phyloP scores from a whole-genome alignment of 192 early-diverging fungal species.

The Mortierella alpina region DNA sequence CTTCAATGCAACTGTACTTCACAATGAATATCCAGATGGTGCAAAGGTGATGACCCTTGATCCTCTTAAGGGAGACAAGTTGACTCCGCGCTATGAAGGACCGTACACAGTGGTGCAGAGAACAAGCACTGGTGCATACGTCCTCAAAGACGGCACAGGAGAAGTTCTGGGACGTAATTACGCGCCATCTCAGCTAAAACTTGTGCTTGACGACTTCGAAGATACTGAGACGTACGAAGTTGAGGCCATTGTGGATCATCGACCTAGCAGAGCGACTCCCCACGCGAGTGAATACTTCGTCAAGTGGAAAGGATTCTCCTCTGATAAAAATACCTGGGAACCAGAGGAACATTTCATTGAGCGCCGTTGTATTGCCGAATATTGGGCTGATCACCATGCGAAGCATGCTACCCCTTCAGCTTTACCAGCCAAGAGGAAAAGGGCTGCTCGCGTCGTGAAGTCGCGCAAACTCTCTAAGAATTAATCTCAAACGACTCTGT shows the following conservation, averaged over 20 bases:
- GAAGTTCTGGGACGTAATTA: constrained; percentile 21
- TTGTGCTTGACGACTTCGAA: constrained; percentile 17
- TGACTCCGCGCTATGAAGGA: constrained; percentile 27
- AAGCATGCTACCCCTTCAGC: too few relatives aligned
- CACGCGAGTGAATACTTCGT: too few relatives aligned
- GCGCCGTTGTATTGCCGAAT: not conserved
- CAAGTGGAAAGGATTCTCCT: too few relatives aligned
- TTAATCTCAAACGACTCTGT: too few relatives aligned
- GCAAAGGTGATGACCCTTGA: constrained; percentile 27
- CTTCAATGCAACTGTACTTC: constrained; percentile 17
- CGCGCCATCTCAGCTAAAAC: constrained; percentile 21
- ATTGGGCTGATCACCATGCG: not conserved
- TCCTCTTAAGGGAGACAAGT: constrained; percentile 8
- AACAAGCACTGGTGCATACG: constrained; percentile 29
- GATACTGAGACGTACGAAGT: constrained; percentile 32
- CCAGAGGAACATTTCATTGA: not conserved
- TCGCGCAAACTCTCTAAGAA: too few relatives aligned
- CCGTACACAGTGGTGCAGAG: constrained; percentile 28
- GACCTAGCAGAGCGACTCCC: too few relatives aligned
- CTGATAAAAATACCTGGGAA: too few relatives aligned
- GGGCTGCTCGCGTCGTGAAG: too few relatives aligned
- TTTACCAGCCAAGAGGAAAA: too few relatives aligned
- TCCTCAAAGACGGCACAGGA: constrained; percentile 30
- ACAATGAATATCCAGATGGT: constrained; percentile 25
- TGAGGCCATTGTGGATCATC: not conserved